These are phyloP conservation scores for Colletotrichum sp. DNA, from an alignment of 2,329 filamentous ascomycete species.

Conservation along the genomic window DNA sequence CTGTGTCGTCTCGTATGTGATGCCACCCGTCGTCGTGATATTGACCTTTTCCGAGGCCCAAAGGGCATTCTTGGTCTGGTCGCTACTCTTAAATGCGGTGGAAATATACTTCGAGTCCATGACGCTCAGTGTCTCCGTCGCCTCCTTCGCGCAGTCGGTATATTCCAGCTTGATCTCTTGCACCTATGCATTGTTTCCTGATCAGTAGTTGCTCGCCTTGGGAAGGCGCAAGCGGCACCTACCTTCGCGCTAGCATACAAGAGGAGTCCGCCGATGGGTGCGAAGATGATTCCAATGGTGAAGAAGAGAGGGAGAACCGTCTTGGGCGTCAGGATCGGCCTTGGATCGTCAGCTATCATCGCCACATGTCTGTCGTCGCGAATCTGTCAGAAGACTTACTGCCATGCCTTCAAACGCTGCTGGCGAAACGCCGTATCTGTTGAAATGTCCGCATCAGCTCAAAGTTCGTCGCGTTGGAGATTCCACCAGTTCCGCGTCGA, in stretches of 20 bases:
- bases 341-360: constrained; percentile 38
- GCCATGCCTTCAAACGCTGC: constrained; percentile 97
- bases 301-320: constrained; percentile 93
- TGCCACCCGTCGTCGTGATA: constrained; percentile 42
- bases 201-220: neutral
- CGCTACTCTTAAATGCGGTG: constrained; percentile 73
- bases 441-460: constrained; percentile 1
- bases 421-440: constrained; percentile 95
- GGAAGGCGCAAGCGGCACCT: constrained; percentile 27
- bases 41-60: constrained; percentile 48
- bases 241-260: constrained; percentile 86
- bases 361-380: neutral
- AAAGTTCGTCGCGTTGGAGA: neutral
- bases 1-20: constrained; percentile 43
- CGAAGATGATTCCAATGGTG: constrained; percentile 87
- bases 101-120: constrained; percentile 66
- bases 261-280: constrained; percentile 86
- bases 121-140: constrained; percentile 44
- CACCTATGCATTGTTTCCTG: constrained; percentile 58
- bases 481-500: constrained; percentile 4
- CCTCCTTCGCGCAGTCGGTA: constrained; percentile 71
- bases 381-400: constrained; percentile 65
- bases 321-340: constrained; percentile 93
- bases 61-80: constrained; percentile 38
- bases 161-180: constrained; percentile 94